These are phyloP conservation scores for Rhizophagus clarus DNA, from an alignment of 192 early-diverging fungal genomes.

Conservation along the genomic window DNA sequence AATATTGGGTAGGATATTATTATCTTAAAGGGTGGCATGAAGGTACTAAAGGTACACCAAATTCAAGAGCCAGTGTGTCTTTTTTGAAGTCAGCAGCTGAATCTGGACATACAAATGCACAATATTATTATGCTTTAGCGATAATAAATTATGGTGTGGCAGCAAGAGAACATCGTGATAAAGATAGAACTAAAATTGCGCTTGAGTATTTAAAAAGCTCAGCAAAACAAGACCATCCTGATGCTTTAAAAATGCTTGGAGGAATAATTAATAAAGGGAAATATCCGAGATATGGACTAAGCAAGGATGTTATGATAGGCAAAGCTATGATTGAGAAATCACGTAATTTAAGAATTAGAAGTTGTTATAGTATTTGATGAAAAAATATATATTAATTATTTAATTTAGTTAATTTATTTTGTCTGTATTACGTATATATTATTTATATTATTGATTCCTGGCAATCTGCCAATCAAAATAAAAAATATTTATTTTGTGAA, in stretches of 20 bases:
- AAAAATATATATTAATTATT: no score
- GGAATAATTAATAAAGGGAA: not conserved
- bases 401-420: no score
- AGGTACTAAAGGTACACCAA: no score
- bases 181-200: not conserved
- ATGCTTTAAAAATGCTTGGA: constrained; percentile 1
- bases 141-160: not conserved
- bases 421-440: no score
- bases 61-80: not conserved
- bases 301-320: not conserved
- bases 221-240: not conserved
- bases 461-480: no score
- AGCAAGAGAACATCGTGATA: not conserved
- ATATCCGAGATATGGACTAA: not conserved
- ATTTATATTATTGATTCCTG: no score
- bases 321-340: constrained; percentile 1
- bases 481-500: no score
- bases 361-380: no score
- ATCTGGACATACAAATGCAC: not conserved
- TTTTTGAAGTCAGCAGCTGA: not conserved
- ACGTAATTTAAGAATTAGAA: no score
- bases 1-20: not conserved
- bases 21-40: not conserved
- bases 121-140: not conserved
- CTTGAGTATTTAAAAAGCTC: not conserved